phyloP scores from a whole-genome alignment of 768 basidiomycete genomes.

The Chalciporus pseudorubinellus region DNA sequence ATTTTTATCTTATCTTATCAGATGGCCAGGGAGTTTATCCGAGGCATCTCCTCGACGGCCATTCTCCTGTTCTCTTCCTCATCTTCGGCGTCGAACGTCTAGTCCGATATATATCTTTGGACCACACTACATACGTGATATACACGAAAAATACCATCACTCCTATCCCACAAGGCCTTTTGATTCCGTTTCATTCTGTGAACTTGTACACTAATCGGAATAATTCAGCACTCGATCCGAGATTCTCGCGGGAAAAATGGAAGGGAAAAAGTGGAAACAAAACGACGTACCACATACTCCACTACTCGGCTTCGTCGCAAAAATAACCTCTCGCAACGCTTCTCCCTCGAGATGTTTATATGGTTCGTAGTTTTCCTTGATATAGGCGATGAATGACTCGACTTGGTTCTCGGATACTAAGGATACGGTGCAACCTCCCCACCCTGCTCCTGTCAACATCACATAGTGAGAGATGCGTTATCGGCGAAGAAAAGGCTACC shows the following conservation, averaged over 20 bases:
- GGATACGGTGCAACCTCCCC: conserved; percentile 89
- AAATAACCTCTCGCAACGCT: conserved; percentile 62
- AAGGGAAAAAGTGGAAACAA: background rate
- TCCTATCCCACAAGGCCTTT: background rate
- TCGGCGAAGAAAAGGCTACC: background rate
- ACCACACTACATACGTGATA: background rate
- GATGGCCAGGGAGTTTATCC: background rate
- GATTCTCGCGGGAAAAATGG: background rate
- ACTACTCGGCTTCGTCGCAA: conserved; percentile 79
- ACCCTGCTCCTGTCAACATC: conserved; percentile 64
- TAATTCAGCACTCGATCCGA: background rate
- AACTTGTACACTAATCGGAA: conserved; percentile 28
- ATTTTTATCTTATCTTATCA: background rate
- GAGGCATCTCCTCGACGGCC: background rate
- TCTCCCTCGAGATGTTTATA: conserved; percentile 61
- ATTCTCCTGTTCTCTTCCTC: background rate
- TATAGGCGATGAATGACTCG: conserved; percentile 56
- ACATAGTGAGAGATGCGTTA: background rate
- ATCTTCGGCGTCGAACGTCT: no score
- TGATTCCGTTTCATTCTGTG: conserved; percentile 17
- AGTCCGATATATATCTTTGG: background rate
- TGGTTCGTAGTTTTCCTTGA: conserved; percentile 61
- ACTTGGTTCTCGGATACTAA: conserved; percentile 67
- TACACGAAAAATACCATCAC: background rate
- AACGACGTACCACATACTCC: conserved; percentile 72